Evolutionary conservation across 2,329 filamentous ascomycete genomes (phyloP), one percentile per base, ranked within the genome.

Genomic region (Penicillium olsonii): DNA sequence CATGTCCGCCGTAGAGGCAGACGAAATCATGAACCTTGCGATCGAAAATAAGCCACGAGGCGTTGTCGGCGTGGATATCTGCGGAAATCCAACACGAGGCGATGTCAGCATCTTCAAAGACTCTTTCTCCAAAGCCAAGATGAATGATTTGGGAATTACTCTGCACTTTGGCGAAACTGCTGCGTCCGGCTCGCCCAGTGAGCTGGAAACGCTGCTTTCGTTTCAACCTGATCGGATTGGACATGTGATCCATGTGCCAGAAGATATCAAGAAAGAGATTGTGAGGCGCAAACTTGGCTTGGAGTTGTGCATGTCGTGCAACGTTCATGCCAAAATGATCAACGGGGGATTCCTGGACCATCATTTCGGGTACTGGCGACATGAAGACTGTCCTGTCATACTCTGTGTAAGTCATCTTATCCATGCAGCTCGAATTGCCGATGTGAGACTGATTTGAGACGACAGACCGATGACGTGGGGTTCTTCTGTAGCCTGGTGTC

Each of bases 261-360:
- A 84, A 1, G 69, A 71, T 20, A 72, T 85, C n/a, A 84, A 80
- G 63, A 63, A 69, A 37, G 77, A 82, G 57, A 88, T 86, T 50
- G 68, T 72, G 10, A 60, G 66, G 38, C 73, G 75, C 11, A 75
- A 75, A 1, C 65, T 92, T 22, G 87, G 86, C 2, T 68, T 94
- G 11, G 89, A 94, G 69, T 66, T 94, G 31, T 94, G 89, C 53
- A 72, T 94, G 53, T 90, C 85, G 57, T 92, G 89, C 68, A 94
- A 94, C 61, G 87, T 94, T 2, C 82, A 86, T 57, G 87, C 87
- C 2, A 84, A 83, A 56, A 84, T 94, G 83, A 84, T 87, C 42
- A 72, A 76, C 1, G 86, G 87, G 0, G 81, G 83, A 1, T 81
- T 79, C 59, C 61, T 79, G 49, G 84, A 84, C 41, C 89, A 94